Evolutionary conservation across 306 rosid species (phyloP).

Genomic region (Castanospermum australe): DNA sequence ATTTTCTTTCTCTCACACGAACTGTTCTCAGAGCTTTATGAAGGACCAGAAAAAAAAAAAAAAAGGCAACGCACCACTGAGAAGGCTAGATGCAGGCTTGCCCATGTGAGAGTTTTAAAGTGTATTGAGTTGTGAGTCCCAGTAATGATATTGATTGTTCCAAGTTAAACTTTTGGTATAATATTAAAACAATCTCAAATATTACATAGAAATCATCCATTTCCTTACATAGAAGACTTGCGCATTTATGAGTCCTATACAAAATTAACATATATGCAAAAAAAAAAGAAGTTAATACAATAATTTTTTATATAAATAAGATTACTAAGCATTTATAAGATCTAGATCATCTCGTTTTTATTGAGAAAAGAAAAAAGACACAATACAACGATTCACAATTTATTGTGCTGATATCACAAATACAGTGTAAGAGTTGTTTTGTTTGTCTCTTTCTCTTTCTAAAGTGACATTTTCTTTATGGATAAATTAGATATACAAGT

Average conservation of each 20-base stretch:
- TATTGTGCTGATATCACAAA: too few species aligned
- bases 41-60: not conserved
- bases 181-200: conserved; percentile 1
- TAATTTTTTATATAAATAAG: too few species aligned
- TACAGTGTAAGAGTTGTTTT: too few species aligned
- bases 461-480: too few species aligned
- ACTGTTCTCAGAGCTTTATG: conserved; percentile 3
- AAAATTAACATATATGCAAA: not conserved
- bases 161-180: not conserved
- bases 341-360: too few species aligned
- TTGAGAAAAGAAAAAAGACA: too few species aligned
- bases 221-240: not conserved
- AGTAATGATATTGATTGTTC: conserved; percentile 8
- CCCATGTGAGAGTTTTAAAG: conserved; percentile 31
- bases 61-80: conserved; percentile 25
- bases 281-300: not conserved
- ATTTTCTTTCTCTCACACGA: conserved; percentile 1
- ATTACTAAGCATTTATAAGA: too few species aligned
- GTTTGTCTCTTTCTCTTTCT: too few species aligned
- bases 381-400: too few species aligned
- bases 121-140: conserved; percentile 14
- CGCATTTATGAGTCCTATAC: not conserved
- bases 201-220: not conserved
- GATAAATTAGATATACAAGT: too few species aligned
- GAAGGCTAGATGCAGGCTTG: conserved; percentile 5